Percentiles rank a stretch among this genome's conserved stretches.
phyloP scores from a whole-genome alignment of 2,329 filamentous ascomycete genomes.

The Diaporthe australafricana region DNA sequence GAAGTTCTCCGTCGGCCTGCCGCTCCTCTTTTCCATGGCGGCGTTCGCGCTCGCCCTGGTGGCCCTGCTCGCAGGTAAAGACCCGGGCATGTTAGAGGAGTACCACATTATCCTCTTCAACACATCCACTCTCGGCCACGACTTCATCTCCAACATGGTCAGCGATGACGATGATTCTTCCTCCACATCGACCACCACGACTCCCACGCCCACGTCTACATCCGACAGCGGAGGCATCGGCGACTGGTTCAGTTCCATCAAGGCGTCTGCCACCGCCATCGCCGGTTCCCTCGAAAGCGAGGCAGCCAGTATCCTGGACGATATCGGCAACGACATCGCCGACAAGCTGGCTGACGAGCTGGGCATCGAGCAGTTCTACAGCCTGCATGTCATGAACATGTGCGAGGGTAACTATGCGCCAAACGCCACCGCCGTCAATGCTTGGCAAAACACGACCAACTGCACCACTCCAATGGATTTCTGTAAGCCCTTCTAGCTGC shows the following conservation, averaged over 20 bases:
- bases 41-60: conserved; percentile 52
- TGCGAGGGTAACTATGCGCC: conserved; percentile 48
- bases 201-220: conserved; percentile 36
- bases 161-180: conserved; percentile 31
- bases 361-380: conserved; percentile 49
- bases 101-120: conserved; percentile 56
- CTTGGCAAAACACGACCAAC: conserved; percentile 42
- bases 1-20: conserved; percentile 41
- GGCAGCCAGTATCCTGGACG: conserved; percentile 40
- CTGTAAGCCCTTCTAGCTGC: conserved; percentile 11
- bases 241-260: conserved; percentile 26
- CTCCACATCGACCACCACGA: conserved; percentile 42
- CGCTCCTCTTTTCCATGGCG: conserved; percentile 48
- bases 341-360: conserved; percentile 44
- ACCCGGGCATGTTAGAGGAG: conserved; percentile 50
- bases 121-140: conserved; percentile 54
- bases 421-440: conserved; percentile 40
- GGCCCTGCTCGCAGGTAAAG: conserved; percentile 52
- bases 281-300: conserved; percentile 41
- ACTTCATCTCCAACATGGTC: conserved; percentile 46
- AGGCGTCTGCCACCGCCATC: conserved; percentile 34
- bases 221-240: conserved; percentile 38
- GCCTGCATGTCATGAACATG: conserved; percentile 46
- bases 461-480: conserved; percentile 43
- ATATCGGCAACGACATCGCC: conserved; percentile 49